Conservation (phyloP, 192 early-diverging fungal species). For the Podila clonocystis region DNA sequence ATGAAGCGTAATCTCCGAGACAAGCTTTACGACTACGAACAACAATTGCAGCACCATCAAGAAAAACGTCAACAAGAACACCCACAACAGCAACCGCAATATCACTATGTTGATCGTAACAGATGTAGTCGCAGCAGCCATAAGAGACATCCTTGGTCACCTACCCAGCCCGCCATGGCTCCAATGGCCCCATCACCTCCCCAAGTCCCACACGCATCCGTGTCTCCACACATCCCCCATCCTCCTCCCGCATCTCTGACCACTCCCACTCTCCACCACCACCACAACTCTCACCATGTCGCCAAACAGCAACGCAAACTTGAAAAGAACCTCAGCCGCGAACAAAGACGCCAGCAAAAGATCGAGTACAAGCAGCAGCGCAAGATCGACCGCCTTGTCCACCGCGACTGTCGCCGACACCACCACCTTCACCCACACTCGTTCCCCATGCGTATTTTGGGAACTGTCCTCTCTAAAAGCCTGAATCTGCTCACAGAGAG, state of each 20-base stretch:
- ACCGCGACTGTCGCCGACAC: neutral
- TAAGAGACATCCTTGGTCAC: neutral
- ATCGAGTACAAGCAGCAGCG: neutral
- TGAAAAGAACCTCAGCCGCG: neutral
- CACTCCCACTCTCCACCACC: neutral
- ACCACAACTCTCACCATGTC: neutral
- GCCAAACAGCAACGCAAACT: neutral
- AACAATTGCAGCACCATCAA: neutral
- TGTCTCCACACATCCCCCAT: neutral
- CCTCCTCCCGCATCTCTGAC: neutral
- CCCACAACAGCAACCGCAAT: neutral
- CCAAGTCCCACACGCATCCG: neutral
- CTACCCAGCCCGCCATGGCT: neutral
- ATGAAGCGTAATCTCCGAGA: neutral
- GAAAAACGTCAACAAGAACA: neutral
- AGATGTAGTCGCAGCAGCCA: neutral
- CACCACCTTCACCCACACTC: neutral
- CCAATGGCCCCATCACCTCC: neutral
- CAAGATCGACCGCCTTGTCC: neutral
- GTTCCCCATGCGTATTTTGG: neutral
- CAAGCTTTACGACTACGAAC: neutral
- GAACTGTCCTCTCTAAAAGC: neutral
- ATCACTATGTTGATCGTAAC: neutral
- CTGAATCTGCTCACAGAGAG: neutral
- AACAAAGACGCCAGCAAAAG: neutral